A percentile compares a stretch with the other conserved stretches of the same genome.
Conservation (phyloP, 495 filamentous ascomycete genomes). For the Usnea hakonensis region DNA sequence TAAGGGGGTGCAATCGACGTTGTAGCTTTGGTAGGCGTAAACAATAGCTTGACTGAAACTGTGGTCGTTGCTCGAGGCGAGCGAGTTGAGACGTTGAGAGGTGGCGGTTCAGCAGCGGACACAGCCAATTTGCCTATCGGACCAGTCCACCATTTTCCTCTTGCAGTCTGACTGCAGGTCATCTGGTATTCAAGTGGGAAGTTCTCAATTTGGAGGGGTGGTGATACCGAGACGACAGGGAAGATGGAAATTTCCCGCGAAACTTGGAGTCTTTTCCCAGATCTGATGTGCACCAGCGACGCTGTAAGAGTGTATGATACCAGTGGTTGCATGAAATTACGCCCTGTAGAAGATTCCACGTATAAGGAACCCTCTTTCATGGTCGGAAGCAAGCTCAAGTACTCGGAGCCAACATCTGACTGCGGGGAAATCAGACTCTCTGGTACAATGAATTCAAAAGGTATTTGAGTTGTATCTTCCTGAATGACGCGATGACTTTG, state of each 20-base stretch:
- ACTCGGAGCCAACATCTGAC: background rate
- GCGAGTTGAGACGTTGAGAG: background rate
- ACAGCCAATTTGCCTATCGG: background rate
- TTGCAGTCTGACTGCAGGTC: background rate
- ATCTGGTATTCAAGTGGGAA: background rate
- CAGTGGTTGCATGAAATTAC: background rate
- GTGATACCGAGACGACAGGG: background rate
- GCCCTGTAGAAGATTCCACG: background rate
- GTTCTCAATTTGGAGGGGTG: background rate
- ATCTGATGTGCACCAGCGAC: background rate
- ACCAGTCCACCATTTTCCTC: background rate
- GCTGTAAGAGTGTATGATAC: background rate
- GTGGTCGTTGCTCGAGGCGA: background rate
- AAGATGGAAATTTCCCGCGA: background rate
- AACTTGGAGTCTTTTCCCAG: too few relatives aligned
- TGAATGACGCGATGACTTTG: background rate
- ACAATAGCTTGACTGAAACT: background rate
- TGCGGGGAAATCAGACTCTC: background rate
- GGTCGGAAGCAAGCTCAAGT: background rate
- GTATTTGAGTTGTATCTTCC: background rate
- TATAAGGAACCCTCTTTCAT: background rate
- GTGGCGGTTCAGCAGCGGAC: background rate
- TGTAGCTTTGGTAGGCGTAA: background rate
- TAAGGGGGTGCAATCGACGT: background rate
- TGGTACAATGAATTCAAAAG: background rate